Percentiles rank a stretch among this genome's conserved stretches.
These are phyloP conservation scores for Diplodia corticola DNA, from an alignment of 2,329 filamentous ascomycete species.

Conservation along the genomic window DNA sequence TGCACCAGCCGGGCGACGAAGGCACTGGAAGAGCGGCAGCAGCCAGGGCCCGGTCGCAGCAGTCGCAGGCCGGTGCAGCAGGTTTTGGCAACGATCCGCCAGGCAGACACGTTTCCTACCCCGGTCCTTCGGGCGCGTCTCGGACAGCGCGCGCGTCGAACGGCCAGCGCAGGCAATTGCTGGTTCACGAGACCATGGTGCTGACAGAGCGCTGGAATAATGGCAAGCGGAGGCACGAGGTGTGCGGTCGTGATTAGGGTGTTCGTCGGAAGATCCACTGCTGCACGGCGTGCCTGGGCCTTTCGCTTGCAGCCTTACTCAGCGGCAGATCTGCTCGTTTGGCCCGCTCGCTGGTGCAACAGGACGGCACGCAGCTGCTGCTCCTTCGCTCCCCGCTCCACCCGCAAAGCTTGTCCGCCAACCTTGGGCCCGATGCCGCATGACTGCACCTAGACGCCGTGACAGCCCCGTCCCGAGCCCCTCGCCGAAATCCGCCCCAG, in stretches of 20 bases:
- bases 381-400: not conserved
- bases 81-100: constrained; percentile 15
- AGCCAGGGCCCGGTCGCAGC: constrained; percentile 1
- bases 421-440: not conserved
- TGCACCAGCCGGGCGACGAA: not conserved
- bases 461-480: not conserved
- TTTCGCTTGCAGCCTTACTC: constrained; percentile 10
- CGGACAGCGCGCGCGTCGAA: not conserved
- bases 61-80: not conserved
- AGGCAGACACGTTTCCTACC: constrained; percentile 2
- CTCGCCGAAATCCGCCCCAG: not conserved
- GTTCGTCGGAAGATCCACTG: constrained; percentile 16
- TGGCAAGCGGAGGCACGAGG: not conserved
- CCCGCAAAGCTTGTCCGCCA: constrained; percentile 7
- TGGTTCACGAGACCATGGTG: not conserved
- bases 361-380: not conserved
- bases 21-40: not conserved
- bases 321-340: constrained; percentile 13
- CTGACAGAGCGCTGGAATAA: not conserved
- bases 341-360: not conserved
- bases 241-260: constrained; percentile 14
- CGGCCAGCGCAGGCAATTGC: not conserved
- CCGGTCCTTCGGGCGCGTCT: not conserved
- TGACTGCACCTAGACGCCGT: not conserved
- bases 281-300: constrained; percentile 10